A percentile compares a stretch with the other conserved stretches of the same genome.
Evolutionary conservation across 306 rosid species (phyloP).

Genomic region (Quercus gilva): DNA sequence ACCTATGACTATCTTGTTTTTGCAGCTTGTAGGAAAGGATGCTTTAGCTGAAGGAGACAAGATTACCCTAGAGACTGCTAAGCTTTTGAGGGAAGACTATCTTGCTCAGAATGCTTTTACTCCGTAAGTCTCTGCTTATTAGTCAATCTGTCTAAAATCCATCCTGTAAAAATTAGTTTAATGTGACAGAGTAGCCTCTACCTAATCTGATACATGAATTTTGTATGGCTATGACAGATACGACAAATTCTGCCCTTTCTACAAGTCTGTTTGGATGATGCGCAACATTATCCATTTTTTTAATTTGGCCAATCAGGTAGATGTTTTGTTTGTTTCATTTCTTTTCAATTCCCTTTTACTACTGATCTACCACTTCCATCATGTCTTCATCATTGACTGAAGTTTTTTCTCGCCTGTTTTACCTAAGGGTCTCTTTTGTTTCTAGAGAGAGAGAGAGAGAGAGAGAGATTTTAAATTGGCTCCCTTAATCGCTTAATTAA

Average conservation of each 20-base stretch:
- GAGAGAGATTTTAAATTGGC: neutral
- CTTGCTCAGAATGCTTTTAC: slow-evolving; percentile 99
- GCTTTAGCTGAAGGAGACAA: slow-evolving; percentile 98
- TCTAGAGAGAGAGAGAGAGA: neutral
- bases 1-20: slow-evolving; percentile 9
- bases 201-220: slow-evolving; percentile 5
- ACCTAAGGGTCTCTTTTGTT: neutral
- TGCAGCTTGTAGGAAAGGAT: slow-evolving; percentile 98
- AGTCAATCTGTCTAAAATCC: slow-evolving; percentile 9
- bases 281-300: slow-evolving; percentile 97
- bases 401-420: neutral
- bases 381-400: neutral
- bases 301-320: slow-evolving; percentile 97
- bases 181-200: neutral
- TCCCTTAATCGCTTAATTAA: neutral
- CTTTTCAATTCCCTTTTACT: neutral
- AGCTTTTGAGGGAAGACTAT: slow-evolving; percentile 99
- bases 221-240: slow-evolving; percentile 53
- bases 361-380: neutral
- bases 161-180: neutral
- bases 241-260: slow-evolving; percentile 98
- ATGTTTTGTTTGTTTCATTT: slow-evolving; percentile 1
- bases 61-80: slow-evolving; percentile 97
- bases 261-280: slow-evolving; percentile 99
- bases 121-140: slow-evolving; percentile 54